phyloP scores from a whole-genome alignment of 192 early-diverging fungal species.

The Coemansia asiatica region DNA sequence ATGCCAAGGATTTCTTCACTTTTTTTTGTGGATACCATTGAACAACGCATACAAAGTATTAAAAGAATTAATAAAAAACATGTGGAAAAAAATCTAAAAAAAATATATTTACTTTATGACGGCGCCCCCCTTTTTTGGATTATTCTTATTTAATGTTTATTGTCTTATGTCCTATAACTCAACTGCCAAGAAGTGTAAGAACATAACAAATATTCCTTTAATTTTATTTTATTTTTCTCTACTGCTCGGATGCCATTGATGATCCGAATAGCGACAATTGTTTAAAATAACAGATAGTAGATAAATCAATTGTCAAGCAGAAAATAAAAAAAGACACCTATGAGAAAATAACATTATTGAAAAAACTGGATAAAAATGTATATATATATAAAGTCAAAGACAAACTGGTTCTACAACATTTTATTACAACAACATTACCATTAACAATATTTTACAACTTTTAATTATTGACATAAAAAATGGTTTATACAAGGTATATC shows the following conservation, averaged over 20 bases:
- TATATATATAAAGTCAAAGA: too few species aligned
- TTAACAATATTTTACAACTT: too few species aligned
- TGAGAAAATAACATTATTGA: too few species aligned
- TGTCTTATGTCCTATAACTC: neutral
- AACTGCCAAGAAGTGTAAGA: too few species aligned
- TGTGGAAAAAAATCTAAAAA: neutral
- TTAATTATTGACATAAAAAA: neutral
- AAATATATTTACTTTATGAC: neutral
- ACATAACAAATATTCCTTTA: too few species aligned
- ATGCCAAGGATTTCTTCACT: neutral
- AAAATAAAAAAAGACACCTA: too few species aligned
- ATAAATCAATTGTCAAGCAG: too few species aligned
- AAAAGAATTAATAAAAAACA: neutral
- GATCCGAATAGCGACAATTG: neutral
- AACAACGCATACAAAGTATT: neutral
- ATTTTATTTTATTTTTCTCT: neutral
- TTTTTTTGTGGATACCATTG: constrained; percentile 1
- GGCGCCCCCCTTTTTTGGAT: neutral
- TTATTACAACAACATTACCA: too few species aligned
- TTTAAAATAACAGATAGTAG: neutral
- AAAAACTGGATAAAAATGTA: too few species aligned
- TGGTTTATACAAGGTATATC: neutral
- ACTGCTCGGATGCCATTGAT: neutral
- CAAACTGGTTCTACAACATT: too few species aligned
- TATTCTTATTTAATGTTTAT: neutral